Evolutionary conservation across 768 basidiomycete genomes (phyloP).

Genomic region (Lactarius quietus): DNA sequence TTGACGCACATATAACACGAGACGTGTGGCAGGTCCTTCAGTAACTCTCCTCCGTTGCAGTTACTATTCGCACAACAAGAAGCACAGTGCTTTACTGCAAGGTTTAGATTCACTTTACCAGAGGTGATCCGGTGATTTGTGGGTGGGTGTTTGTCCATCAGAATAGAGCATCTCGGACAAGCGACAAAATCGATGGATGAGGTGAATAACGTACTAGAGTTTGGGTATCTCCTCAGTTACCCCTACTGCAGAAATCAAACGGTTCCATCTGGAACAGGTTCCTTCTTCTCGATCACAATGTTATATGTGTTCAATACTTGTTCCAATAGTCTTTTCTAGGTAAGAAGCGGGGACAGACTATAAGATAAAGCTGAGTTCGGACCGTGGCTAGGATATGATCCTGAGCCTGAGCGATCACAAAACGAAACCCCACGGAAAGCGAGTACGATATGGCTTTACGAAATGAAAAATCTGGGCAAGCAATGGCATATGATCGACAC

Average conservation of each 20-base stretch:
- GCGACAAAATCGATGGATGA: constrained; percentile 48
- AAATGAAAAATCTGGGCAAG: background rate
- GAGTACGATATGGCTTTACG: background rate
- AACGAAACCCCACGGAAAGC: background rate
- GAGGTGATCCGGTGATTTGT: too few relatives aligned
- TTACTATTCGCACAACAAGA: background rate
- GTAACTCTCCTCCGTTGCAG: background rate
- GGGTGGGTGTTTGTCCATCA: background rate
- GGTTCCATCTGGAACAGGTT: too few relatives aligned
- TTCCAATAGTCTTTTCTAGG: too few relatives aligned
- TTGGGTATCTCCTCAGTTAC: too few relatives aligned
- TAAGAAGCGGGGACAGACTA: constrained; percentile 9
- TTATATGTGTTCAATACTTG: background rate
- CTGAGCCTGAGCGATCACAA: background rate
- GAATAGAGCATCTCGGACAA: constrained; percentile 46
- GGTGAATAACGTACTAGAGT: constrained; percentile 1
- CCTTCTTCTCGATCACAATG: constrained; percentile 4
- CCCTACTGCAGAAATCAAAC: too few relatives aligned
- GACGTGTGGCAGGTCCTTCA: background rate
- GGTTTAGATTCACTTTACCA: background rate
- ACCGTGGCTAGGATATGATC: background rate
- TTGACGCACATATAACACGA: too few relatives aligned
- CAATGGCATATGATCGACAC: background rate
- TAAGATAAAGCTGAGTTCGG: background rate
- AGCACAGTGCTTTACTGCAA: background rate